Evolutionary conservation across 345 rosid genomes (phyloP), one percentile per base, ranked within the genome.

Genomic region (Populus ilicifolia): DNA sequence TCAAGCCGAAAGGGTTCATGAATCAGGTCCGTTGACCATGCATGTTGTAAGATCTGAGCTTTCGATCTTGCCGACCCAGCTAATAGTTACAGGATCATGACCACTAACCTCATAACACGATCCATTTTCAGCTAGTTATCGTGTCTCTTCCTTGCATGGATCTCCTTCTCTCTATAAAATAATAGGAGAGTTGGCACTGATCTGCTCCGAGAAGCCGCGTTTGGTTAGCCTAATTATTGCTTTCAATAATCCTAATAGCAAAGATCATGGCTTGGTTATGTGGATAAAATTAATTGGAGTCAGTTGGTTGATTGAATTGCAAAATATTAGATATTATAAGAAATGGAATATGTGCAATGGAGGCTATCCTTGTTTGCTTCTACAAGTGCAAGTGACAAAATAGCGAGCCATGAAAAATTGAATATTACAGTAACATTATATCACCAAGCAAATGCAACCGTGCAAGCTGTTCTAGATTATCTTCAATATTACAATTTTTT

Each of bases 131-230:
- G 6, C 59, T 2, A 7, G 20, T 0, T 20, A 25, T 23, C 9
- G 64, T 59, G 29, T 59, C 64, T 59, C 64, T 59, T 59, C 29
- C 29, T n/a, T 59, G 64, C 64, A 59, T 59, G 64, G 29, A 59
- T 23, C 64, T 52, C 9, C 9, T 7, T 20, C 7, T 52, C 23
- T 59, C 64, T 23, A 59, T n/a, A 59, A n/a, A 59, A 59, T 59
- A 59, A 23, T 3, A 23, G 25, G 6, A 4, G 25, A n/a, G 61
- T 0, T 59, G 25, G 5, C 10, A 12, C 64, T 29, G 62, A 74
- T 84, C 92, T 74, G 85, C 87, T 80, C 65, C 94, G 89, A 87
- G 86, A 81, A 86, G 92, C 89, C 90, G 89, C 94, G 69, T 85
- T 80, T 23, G 27, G 25, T 23, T 23, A 1, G 14, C 23, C 25